phyloP scores from a whole-genome alignment of 78 protist genomes.

The Creolimax fragrantissima region DNA sequence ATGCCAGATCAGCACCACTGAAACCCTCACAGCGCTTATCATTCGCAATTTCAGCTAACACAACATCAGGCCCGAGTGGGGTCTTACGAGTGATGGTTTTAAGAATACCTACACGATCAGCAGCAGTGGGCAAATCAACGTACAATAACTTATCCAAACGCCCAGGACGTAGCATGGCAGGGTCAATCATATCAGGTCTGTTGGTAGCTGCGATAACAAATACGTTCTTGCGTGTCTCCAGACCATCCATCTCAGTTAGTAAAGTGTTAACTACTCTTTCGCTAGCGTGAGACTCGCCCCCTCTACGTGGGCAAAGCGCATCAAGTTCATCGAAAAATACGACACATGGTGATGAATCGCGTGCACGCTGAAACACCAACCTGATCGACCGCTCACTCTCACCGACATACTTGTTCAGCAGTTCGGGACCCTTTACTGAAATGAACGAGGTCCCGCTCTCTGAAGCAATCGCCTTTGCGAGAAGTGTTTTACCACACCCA shows the following conservation, averaged over 20 bases:
- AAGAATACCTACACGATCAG: slow-evolving; percentile 8
- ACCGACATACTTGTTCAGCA: slow-evolving; percentile 97
- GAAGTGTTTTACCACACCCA: slow-evolving; percentile 98
- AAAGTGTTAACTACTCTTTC: slow-evolving; percentile 92
- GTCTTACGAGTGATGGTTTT: background rate
- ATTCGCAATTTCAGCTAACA: slow-evolving; percentile 17
- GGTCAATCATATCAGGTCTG: slow-evolving; percentile 90
- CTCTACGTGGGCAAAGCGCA: slow-evolving; percentile 85
- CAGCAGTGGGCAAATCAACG: slow-evolving; percentile 83
- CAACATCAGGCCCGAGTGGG: background rate
- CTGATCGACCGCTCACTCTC: slow-evolving; percentile 97
- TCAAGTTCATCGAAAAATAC: slow-evolving; percentile 99
- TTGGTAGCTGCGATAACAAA: slow-evolving; percentile 97
- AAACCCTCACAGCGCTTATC: slow-evolving; percentile 41
- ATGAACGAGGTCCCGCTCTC: slow-evolving; percentile 89
- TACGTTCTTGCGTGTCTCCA: slow-evolving; percentile 68
- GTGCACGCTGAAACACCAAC: slow-evolving; percentile 78
- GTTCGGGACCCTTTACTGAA: slow-evolving; percentile 96
- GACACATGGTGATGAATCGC: slow-evolving; percentile 89
- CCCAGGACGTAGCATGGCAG: slow-evolving; percentile 97
- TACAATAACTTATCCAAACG: slow-evolving; percentile 89
- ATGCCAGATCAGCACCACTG: slow-evolving; percentile 67
- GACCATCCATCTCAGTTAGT: slow-evolving; percentile 96
- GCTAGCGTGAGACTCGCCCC: slow-evolving; percentile 25
- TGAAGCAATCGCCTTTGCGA: slow-evolving; percentile 91